Evolutionary conservation across 768 basidiomycete genomes (phyloP), one percentile per base, ranked within the genome.

Genomic region (Russula foetens): DNA sequence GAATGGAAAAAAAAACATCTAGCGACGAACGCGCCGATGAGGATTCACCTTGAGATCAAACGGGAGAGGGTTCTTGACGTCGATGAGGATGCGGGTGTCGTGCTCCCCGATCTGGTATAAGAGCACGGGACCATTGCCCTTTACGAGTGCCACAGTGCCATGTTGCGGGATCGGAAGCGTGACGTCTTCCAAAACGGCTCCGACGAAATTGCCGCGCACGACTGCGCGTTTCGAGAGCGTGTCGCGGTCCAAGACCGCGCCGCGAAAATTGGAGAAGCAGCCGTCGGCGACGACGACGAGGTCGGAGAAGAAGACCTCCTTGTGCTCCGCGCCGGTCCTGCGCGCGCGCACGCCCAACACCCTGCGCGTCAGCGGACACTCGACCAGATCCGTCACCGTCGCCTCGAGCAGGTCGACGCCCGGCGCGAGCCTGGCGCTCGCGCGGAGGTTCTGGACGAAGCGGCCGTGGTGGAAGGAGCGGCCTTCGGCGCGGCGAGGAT

Each of bases 51-150:
- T 90, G 66, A 93, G 79, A 69, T 92, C 88, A 1, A 84, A 76
- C 0, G 95, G 94, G 53, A 94, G 77, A 9, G 92, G 90, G 2
- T 79, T 76, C 68, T 91, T 91, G 47, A 98, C 79, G 74, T 98
- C 94, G 56, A 98, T 82, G 56, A 99, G 83, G 75, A 99, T 95
- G 35, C 97, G 83, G 7, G 94, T 98, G 71, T 97, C 92, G 68
- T 84, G 81, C 69, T 85, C 75, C 7, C 81, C 87, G 67, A 99
- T 94, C 71, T 96, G 94, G 76, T 99, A 99, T 60, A 97, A 71
- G 47, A 99, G 77, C 44, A 96, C 92, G 4, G 95, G 95, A 1
- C 96, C 97, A 45, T 80, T 80, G 26, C 84, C 87, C 62, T 86
- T 83, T 14, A 91, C 81, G 12, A 96, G 82, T 23, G 80, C 85